These are phyloP conservation scores for Solidago caesia DNA, from an alignment of 129 eudicot species.

Conservation along the genomic window DNA sequence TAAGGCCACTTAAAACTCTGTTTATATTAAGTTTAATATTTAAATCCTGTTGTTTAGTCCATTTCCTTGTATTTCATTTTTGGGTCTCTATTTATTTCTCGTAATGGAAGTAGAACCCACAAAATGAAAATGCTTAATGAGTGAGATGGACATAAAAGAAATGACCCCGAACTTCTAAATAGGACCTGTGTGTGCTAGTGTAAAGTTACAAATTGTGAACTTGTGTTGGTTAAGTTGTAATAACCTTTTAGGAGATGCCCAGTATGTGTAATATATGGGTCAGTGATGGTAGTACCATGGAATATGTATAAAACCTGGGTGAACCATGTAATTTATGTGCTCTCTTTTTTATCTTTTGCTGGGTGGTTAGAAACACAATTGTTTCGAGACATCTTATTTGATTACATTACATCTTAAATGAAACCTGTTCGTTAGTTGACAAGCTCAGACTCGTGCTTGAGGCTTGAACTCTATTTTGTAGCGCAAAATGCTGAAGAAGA, in stretches of 20 bases:
- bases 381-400: neutral
- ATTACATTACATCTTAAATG: neutral
- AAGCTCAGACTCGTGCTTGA: neutral
- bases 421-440: neutral
- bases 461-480: neutral
- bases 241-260: conserved; percentile 18
- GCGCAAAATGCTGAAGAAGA: no score
- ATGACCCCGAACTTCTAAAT: conserved; percentile 15
- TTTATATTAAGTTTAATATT: neutral
- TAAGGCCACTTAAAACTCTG: neutral
- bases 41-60: conserved; percentile 13
- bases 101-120: conserved; percentile 2
- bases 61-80: conserved; percentile 9
- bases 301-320: neutral
- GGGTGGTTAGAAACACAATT: neutral
- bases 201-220: conserved; percentile 14
- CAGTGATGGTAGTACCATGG: conserved; percentile 3
- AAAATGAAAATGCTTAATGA: conserved; percentile 12
- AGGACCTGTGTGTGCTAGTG: conserved; percentile 17
- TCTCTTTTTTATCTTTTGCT: neutral
- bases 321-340: neutral
- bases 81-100: conserved; percentile 16
- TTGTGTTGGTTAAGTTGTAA: conserved; percentile 26
- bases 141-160: conserved; percentile 9
- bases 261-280: neutral